Evolutionary conservation across 148 eudicot species (phyloP).

Genomic region (Rhododendron kiyosumense): DNA sequence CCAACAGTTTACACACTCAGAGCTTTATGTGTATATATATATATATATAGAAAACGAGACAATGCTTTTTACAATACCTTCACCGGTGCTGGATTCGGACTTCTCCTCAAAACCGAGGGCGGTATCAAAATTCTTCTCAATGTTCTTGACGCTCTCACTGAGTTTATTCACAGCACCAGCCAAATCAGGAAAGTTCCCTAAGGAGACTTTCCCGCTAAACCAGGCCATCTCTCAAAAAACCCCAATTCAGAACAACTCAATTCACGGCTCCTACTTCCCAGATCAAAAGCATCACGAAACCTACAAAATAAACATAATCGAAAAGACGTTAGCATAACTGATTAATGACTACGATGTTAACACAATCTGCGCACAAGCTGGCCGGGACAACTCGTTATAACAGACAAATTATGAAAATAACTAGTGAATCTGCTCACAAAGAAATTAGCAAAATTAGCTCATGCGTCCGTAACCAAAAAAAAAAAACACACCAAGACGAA

Average conservation of each 20-base stretch:
- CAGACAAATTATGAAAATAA: background rate
- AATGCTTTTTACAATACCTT: constrained; percentile 31
- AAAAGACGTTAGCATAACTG: background rate
- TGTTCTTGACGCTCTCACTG: constrained; percentile 87
- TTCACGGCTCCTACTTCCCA: background rate
- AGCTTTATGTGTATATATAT: background rate
- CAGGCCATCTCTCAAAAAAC: constrained; percentile 56
- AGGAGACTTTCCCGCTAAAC: constrained; percentile 76
- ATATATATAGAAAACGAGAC: background rate
- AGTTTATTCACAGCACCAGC: constrained; percentile 87
- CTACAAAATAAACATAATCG: background rate
- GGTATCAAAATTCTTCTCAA: constrained; percentile 85
- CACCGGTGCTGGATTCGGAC: constrained; percentile 32
- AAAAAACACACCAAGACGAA: background rate
- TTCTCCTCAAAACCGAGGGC: constrained; percentile 83
- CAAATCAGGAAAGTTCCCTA: constrained; percentile 74
- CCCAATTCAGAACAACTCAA: constrained; percentile 10
- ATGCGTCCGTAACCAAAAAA: background rate
- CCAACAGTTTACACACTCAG: background rate
- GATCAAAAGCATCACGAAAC: constrained; percentile 17
- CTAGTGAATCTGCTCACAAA: background rate
- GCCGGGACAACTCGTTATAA: background rate
- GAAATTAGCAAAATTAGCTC: background rate
- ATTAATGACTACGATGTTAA: background rate
- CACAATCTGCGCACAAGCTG: background rate